Base-by-base conservation (phyloP, 306 rosid genomes). In the Cucurbita moschata region DNA sequence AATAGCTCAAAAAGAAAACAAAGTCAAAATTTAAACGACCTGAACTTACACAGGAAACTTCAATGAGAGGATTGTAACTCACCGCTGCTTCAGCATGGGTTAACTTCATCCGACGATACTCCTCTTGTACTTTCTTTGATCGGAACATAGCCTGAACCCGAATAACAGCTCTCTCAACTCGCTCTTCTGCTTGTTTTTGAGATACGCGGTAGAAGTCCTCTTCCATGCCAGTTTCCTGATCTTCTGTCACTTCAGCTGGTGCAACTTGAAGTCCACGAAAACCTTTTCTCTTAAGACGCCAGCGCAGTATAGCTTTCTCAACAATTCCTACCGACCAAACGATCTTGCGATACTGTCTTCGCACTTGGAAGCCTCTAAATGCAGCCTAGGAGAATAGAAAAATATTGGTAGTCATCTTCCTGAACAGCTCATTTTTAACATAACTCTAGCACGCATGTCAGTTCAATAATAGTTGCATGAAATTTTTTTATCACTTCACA, bases 91-190 rank as follows among this genome's bases (percentile, higher is more conserved):
- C 81, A 68, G 58, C 10, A 67, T 84, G 94, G 56, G 97, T 71
- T 67, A 95, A 56, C 84, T 89, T 95, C 96, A 95, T 88, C 79
- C 89, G 85, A 58, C 89, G 85, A 78, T 95, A 95, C n/a, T 95
- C 96, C 82, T 81, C 82, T 79, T 91, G 99, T 14, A 92, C 99
- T 84, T 95, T 85, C 82, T 82, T 91, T 2, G 99, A 95, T 54
- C 92, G 96, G 81, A 95, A 91, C 99, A 95, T 79, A 39, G 92
- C 82, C 83, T 95, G 96, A 62, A 95, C 97, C 2, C 91, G 85
- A 15, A 84, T 80, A 14, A 95, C 91, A 54, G 96, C 79, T 81
- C 84, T 89, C 81, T 85, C 96, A 53, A 89, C 76, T 15, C 96
- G 99, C 38, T 89, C 91, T 81, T 82, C 88, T 50, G 96, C 99